Conservation (phyloP, 495 filamentous ascomycete genomes). For the Hypoxylon fragiforme region DNA sequence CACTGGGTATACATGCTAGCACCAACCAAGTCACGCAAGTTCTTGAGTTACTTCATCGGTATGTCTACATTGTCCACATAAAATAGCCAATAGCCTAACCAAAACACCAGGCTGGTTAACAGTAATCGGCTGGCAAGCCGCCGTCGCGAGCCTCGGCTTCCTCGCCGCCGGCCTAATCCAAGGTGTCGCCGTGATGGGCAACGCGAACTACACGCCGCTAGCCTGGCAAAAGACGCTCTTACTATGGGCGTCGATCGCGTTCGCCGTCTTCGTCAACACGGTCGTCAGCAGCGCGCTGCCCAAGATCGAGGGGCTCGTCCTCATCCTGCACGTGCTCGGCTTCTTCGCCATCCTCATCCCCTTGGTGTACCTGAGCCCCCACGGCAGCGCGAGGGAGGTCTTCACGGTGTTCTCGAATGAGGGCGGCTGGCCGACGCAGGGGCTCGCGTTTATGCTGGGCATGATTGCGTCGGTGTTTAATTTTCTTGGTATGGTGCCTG, state of each 20-base stretch:
- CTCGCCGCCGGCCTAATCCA: conserved; percentile 63
- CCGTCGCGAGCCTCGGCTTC: conserved; percentile 57
- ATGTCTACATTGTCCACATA: background rate
- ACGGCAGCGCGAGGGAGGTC: conserved; percentile 47
- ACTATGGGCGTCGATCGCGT: conserved; percentile 44
- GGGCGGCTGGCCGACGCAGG: conserved; percentile 58
- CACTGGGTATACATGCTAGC: conserved; percentile 64
- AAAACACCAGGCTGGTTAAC: conserved; percentile 63
- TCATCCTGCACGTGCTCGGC: conserved; percentile 63
- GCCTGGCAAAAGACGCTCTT: conserved; percentile 50
- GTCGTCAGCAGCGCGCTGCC: conserved; percentile 50
- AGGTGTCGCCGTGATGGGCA: conserved; percentile 47
- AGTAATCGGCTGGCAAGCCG: conserved; percentile 63
- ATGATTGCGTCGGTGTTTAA: conserved; percentile 41
- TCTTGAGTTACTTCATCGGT: conserved; percentile 62
- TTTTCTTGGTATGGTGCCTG: conserved; percentile 39
- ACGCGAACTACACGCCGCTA: conserved; percentile 41
- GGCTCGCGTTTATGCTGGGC: conserved; percentile 58
- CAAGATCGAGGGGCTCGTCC: conserved; percentile 58
- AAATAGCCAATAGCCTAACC: background rate
- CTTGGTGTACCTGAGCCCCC: conserved; percentile 56
- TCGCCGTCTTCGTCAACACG: conserved; percentile 49
- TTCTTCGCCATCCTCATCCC: conserved; percentile 66
- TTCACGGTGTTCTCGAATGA: conserved; percentile 58
- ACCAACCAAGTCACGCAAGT: conserved; percentile 56